Conservation (phyloP, 768 basidiomycete species). For the Boletus coccyginus region DNA sequence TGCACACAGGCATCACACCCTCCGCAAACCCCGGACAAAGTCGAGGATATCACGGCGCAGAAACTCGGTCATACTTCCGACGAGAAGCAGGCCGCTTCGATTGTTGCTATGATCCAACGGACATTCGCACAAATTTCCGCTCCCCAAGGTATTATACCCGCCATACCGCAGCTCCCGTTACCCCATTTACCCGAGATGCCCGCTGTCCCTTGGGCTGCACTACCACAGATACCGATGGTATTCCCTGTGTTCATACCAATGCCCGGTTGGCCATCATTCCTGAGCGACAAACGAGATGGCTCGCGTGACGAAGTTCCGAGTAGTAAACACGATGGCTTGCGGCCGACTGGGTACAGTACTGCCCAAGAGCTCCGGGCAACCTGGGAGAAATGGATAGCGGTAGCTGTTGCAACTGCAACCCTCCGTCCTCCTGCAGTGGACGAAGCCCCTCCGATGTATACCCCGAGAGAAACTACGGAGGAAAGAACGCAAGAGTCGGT, state of each 20-base stretch:
- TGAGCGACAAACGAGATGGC: slow-evolving; percentile 47
- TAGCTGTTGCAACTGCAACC: slow-evolving; percentile 49
- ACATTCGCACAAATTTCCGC: slow-evolving; percentile 60
- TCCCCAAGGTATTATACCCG: slow-evolving; percentile 56
- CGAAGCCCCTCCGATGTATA: slow-evolving; percentile 70
- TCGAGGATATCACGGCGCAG: slow-evolving; percentile 22
- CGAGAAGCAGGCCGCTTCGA: slow-evolving; percentile 42
- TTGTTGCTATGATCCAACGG: slow-evolving; percentile 74
- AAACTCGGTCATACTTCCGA: slow-evolving; percentile 20
- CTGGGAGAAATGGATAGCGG: slow-evolving; percentile 75
- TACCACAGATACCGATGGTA: slow-evolving; percentile 70
- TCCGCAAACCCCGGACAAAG: slow-evolving; percentile 1
- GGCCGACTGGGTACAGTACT: slow-evolving; percentile 40
- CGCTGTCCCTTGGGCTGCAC: slow-evolving; percentile 55
- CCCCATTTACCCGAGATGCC: slow-evolving; percentile 70
- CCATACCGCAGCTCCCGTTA: slow-evolving; percentile 45
- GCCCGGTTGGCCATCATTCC: slow-evolving; percentile 63
- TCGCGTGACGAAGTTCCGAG: slow-evolving; percentile 25
- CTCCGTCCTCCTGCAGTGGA: slow-evolving; percentile 42
- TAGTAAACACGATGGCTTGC: slow-evolving; percentile 34
- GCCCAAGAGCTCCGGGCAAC: slow-evolving; percentile 64
- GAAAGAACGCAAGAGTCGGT: not conserved
- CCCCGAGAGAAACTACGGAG: slow-evolving; percentile 49
- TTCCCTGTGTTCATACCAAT: slow-evolving; percentile 77
- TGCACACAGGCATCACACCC: not conserved